These are phyloP conservation scores for Capsicum rhomboideum DNA, from an alignment of 257 asterid species.

Conservation along the genomic window DNA sequence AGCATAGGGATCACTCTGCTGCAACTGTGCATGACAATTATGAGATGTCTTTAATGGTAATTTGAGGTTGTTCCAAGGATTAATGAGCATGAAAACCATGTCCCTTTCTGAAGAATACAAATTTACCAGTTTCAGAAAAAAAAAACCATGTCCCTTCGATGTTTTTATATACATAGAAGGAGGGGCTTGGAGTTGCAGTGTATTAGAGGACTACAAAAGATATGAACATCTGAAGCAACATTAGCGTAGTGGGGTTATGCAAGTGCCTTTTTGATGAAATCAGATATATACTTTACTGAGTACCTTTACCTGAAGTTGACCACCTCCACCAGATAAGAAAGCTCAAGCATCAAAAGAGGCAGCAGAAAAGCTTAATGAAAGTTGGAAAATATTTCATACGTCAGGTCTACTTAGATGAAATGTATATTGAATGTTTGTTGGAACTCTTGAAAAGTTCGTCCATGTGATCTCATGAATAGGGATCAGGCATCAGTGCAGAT, in stretches of 20 bases:
- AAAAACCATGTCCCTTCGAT: neutral
- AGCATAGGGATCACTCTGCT: neutral
- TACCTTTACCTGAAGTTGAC: neutral
- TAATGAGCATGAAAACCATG: neutral
- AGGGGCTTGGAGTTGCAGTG: neutral
- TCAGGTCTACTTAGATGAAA: neutral
- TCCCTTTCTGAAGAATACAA: no score
- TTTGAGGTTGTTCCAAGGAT: neutral
- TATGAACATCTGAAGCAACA: neutral
- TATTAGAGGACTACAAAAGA: neutral
- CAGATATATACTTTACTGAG: neutral
- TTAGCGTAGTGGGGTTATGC: neutral
- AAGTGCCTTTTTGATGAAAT: neutral
- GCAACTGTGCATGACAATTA: neutral
- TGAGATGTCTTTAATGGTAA: neutral
- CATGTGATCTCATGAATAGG: neutral
- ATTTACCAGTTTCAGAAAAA: no score
- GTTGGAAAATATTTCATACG: neutral
- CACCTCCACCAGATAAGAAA: neutral
- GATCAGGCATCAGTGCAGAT: neutral
- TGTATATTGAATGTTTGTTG: neutral
- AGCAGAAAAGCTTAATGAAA: neutral
- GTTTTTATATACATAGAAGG: neutral
- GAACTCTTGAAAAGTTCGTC: neutral
- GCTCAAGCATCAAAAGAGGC: neutral